Base-by-base conservation (phyloP, 2,329 filamentous ascomycete species). In the Cladosporium oxysporum region DNA sequence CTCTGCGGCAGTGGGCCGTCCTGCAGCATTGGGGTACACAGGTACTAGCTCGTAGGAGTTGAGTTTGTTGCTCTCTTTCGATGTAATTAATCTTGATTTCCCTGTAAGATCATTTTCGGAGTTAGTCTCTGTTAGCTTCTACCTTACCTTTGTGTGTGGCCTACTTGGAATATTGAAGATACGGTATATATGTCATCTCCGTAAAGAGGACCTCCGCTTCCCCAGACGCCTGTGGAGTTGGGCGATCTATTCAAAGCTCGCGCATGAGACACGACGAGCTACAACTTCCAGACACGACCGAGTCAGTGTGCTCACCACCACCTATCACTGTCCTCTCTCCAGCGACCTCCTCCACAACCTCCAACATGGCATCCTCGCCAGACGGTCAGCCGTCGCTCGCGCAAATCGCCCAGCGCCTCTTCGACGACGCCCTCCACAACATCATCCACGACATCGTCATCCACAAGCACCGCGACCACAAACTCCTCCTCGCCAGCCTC, bases 401-500 rank as follows among this genome's bases (percentile, higher is more conserved):
- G 29, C 65, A 71, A 23, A 72, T 76, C 57, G 82, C 87, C 69
- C 84, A 88, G 75, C 80, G 85, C 26, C 85, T 94, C 67, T 84
- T 94, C 73, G 89, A 93, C 73, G 90, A 93, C 74, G 79, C 90
- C 65, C 81, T 94, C 68, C 88, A 90, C 81, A 93, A 91, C 77
- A 85, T 93, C 73, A 84, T 93, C 71, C 89, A 91, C 77, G 90
- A 91, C 76, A 83, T 92, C 61, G 83, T 92, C 69, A 83, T 92
- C 73, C 87, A 91, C 76, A 88, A 87, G 49, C 91, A 94, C 77
- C 90, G 89, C 70, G 86, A 91, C 71, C 91, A 94, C 80, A 93
- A 93, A 81, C 86, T 88, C 69, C 87, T 91, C 62, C 87, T 89
- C 64, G 92, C 92, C 74, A 90, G 90, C 18, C 83, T 93, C 65